Conservation (phyloP, 192 early-diverging fungal genomes). For the Rhizophagus clarus region DNA sequence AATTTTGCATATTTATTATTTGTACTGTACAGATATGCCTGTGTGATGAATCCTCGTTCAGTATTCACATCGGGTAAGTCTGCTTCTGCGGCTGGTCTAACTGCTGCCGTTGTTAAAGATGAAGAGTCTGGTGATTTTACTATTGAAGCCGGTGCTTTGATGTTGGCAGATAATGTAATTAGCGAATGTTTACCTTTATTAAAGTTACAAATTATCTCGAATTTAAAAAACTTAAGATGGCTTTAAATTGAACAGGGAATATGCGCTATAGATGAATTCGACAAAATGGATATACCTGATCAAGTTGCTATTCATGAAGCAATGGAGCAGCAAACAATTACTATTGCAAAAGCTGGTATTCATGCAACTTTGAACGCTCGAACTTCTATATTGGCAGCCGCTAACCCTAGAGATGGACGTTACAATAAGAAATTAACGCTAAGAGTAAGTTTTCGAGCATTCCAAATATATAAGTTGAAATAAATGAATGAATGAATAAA, state of each 20-base stretch:
- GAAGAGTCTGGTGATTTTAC: conserved; percentile 98
- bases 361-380: conserved; percentile 94
- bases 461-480: not conserved
- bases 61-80: conserved; percentile 97
- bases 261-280: conserved; percentile 98
- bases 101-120: conserved; percentile 92
- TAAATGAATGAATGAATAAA: not conserved
- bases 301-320: conserved; percentile 99
- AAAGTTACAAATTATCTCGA: not conserved
- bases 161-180: conserved; percentile 93
- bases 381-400: conserved; percentile 93
- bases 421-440: conserved; percentile 95
- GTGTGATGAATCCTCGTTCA: conserved; percentile 86
- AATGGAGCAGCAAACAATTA: conserved; percentile 99
- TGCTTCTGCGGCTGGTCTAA: conserved; percentile 93
- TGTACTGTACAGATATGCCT: conserved; percentile 70
- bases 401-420: conserved; percentile 93
- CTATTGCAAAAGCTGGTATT: conserved; percentile 95
- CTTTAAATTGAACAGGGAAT: conserved; percentile 68
- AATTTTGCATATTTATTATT: not conserved
- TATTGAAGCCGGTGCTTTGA: conserved; percentile 95
- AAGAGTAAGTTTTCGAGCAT: conserved; percentile 52
- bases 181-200: not conserved
- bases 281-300: conserved; percentile 96
- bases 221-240: not conserved